Percentiles rank a stretch among this genome's conserved stretches.
These are phyloP conservation scores for Rhodotorula mucilaginosa DNA, from an alignment of 1,284 basidiomycete species.

Conservation along the genomic window DNA sequence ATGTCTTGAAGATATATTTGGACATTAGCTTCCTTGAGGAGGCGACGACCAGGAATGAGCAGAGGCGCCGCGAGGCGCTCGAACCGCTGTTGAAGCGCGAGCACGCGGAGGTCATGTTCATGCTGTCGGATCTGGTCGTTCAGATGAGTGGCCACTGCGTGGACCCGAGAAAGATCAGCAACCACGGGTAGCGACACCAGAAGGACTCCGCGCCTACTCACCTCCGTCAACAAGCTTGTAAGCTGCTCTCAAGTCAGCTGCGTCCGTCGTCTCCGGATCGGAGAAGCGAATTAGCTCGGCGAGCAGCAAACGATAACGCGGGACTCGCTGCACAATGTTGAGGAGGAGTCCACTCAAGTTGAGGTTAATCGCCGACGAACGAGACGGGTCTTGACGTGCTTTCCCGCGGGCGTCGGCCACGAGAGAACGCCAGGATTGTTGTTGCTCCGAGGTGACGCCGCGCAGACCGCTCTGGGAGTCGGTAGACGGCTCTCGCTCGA, in stretches of 20 bases:
- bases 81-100: conserved; percentile 72
- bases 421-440: conserved; percentile 52
- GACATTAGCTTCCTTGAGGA: conserved; percentile 63
- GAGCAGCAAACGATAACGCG: conserved; percentile 74
- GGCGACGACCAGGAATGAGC: conserved; percentile 70
- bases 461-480: conserved; percentile 48
- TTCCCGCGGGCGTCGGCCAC: conserved; percentile 51
- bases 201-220: conserved; percentile 46
- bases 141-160: conserved; percentile 68
- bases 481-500: background rate
- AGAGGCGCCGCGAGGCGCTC: conserved; percentile 70
- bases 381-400: conserved; percentile 51
- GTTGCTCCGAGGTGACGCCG: conserved; percentile 39
- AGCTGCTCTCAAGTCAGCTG: conserved; percentile 59
- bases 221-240: conserved; percentile 71
- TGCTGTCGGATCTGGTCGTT: conserved; percentile 74
- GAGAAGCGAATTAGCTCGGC: conserved; percentile 69
- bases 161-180: too few species aligned
- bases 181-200: background rate
- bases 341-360: conserved; percentile 79
- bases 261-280: conserved; percentile 63
- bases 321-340: conserved; percentile 79
- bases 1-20: conserved; percentile 25
- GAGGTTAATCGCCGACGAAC: conserved; percentile 62
- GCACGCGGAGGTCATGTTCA: conserved; percentile 66